Conservation (phyloP, 345 rosid genomes). For the Salix dunnii region DNA sequence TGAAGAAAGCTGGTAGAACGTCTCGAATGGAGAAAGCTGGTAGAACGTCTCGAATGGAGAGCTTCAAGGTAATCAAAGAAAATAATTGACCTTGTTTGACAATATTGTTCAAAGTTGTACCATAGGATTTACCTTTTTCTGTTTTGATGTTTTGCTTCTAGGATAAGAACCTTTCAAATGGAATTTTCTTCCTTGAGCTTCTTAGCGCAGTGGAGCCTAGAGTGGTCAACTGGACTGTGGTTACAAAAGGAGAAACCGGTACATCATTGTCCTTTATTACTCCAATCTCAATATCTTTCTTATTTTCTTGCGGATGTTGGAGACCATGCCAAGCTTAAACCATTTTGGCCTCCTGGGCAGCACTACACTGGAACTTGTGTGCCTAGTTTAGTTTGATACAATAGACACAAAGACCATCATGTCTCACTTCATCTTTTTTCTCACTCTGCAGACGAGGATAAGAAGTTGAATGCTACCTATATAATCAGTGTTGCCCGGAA, state of each 20-base stretch:
- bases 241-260: slow-evolving; percentile 83
- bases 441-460: slow-evolving; percentile 78
- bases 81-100: background rate
- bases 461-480: slow-evolving; percentile 90
- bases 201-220: slow-evolving; percentile 86
- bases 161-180: slow-evolving; percentile 78
- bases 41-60: slow-evolving; percentile 68
- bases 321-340: background rate
- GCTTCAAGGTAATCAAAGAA: slow-evolving; percentile 70
- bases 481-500: slow-evolving; percentile 95
- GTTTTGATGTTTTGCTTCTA: slow-evolving; percentile 21
- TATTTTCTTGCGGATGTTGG: background rate
- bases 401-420: background rate
- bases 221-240: slow-evolving; percentile 89
- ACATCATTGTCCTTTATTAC: slow-evolving; percentile 2
- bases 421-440: slow-evolving; percentile 6
- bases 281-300: background rate
- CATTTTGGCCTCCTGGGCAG: slow-evolving; percentile 1
- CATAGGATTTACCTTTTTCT: slow-evolving; percentile 11
- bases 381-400: background rate
- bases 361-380: background rate
- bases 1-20: slow-evolving; percentile 63
- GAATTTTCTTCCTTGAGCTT: slow-evolving; percentile 89
- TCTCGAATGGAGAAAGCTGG: slow-evolving; percentile 74
- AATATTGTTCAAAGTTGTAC: background rate